Evolutionary conservation across 1,139 yeast species (phyloP).

Genomic region (Pichia sp.): DNA sequence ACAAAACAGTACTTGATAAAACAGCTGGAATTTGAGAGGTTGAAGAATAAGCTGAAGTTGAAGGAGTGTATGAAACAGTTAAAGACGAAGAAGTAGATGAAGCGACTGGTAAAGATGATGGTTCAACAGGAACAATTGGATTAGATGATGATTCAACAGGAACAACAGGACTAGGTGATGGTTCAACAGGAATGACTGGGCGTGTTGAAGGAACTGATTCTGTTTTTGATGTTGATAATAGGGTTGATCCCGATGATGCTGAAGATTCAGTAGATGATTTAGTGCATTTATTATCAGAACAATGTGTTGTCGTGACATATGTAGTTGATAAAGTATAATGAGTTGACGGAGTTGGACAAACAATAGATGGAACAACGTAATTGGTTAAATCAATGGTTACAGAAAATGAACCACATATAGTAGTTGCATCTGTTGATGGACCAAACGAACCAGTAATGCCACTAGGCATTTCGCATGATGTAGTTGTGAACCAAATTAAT

Average conservation of each 20-base stretch:
- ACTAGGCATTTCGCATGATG: slow-evolving; percentile 10
- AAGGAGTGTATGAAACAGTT: neutral
- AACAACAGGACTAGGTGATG: neutral
- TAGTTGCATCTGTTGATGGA: neutral
- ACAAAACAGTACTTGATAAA: neutral
- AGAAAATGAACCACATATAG: neutral
- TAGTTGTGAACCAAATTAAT: slow-evolving; percentile 10
- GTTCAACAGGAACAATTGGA: no score
- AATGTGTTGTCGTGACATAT: neutral
- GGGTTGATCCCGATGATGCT: neutral
- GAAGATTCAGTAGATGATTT: neutral
- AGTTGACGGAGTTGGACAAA: slow-evolving; percentile 4
- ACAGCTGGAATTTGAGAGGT: neutral
- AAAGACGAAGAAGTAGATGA: neutral
- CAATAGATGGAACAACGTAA: slow-evolving; percentile 7
- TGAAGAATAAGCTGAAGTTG: neutral
- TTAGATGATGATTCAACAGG: neutral
- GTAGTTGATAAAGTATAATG: neutral
- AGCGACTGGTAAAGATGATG: neutral
- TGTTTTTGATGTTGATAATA: neutral
- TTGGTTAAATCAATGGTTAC: slow-evolving; percentile 3
- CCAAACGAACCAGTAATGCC: slow-evolving; percentile 11
- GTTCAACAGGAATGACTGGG: neutral
- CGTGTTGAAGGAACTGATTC: neutral
- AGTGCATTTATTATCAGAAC: slow-evolving; percentile 1